Conservation (phyloP, 2,329 filamentous ascomycete genomes). For the Dactylellina sp. region DNA sequence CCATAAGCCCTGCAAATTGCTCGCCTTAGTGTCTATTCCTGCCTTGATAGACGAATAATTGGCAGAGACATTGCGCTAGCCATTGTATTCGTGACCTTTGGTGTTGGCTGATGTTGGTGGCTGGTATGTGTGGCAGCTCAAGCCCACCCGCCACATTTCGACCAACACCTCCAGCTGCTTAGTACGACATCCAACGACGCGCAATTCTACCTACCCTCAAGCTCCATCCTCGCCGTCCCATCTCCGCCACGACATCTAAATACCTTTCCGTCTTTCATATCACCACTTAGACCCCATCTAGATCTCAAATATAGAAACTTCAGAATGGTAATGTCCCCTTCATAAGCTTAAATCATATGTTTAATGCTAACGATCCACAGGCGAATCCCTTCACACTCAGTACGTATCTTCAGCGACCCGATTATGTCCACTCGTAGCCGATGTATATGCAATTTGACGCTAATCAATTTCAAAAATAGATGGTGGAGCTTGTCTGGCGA, state of each 20-base stretch:
- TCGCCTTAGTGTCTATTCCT: no score
- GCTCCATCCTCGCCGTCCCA: conserved; percentile 42
- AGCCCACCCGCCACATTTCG: conserved; percentile 33
- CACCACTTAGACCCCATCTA: conserved; percentile 1
- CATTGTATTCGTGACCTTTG: no score
- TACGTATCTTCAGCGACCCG: conserved; percentile 17
- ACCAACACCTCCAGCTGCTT: conserved; percentile 36
- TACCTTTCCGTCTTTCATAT: not conserved
- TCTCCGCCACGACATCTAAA: conserved; percentile 18
- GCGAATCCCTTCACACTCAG: conserved; percentile 56
- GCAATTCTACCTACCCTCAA: conserved; percentile 52
- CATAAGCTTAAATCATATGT: conserved; percentile 12
- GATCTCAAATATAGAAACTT: conserved; percentile 1
- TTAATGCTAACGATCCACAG: conserved; percentile 35
- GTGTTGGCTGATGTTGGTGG: conserved; percentile 21
- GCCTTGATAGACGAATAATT: no score
- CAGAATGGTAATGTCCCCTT: conserved; percentile 30
- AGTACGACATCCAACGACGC: conserved; percentile 52
- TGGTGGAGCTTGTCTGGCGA: conserved; percentile 56
- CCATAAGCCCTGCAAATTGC: no score
- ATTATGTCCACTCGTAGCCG: not conserved
- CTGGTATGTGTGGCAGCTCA: conserved; percentile 42
- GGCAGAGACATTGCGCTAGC: no score
- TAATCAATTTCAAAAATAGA: conserved; percentile 42
- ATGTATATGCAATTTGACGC: not conserved